Base-by-base conservation (phyloP, 176 grass and related monocot species). In the Juncus effusus region DNA sequence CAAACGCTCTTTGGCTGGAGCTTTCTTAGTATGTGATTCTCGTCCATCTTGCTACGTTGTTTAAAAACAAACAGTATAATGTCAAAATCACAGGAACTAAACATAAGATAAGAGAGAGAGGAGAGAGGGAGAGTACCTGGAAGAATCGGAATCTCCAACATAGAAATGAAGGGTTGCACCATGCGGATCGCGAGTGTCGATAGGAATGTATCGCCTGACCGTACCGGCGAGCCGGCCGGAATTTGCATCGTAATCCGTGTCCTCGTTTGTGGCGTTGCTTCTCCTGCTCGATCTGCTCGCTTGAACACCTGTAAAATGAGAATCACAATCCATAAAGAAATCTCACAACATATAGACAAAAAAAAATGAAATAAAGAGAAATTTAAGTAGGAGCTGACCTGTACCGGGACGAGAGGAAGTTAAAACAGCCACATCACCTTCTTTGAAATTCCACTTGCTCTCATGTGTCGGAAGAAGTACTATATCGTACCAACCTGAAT, bases 371-470 rank as follows among this genome's bases (percentile, higher is more conserved):
- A 41, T 72, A 19, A 52, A n/a, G 11, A 16, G 9, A 51, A 14
- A 42, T 54, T 16, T 28, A 28, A 28, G 19, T 28, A 28, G 19
- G 19, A 28, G 19, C 19, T 55, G 72, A 93, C 95, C 89, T 90
- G 89, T 77, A 90, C 86, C 83, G 84, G 86, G 81, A 15, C 86
- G 74, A 50, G 83, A 82, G 41, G 69, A 90, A 59, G 95, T 86
- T 42, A 99, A 72, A 82, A 99, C 80, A 14, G 89, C 89, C 61
- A 90, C 95, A 71, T 99, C 95, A 13, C 95, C 95, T 87, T 99
- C 95, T 83, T 99, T 99, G 70, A 99, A 99, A 76, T 82, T 94
- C 95, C 95, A 99, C 74, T 99, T 99, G 73, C 85, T 84, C 59
- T 94, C 95, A 59, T 94, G 54, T 14, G 54, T 59, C 16, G 95